Base-by-base conservation (phyloP, 2,329 filamentous ascomycete species). In the Didymella pomorum region DNA sequence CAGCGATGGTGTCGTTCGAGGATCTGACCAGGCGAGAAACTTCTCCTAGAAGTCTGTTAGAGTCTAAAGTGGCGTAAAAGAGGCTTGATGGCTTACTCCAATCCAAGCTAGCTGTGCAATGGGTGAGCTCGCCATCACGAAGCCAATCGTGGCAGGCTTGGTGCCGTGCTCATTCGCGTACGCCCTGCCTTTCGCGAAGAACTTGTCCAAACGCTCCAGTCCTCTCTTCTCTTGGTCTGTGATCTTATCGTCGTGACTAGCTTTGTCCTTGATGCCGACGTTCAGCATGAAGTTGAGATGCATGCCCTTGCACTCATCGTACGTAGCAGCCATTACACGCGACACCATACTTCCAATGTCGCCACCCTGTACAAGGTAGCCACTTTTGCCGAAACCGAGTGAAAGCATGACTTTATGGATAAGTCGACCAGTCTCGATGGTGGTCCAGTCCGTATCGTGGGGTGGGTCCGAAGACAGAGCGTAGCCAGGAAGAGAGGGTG, bases 91-190 rank as follows among this genome's bases (percentile, higher is more conserved):
- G 41, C 56, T 33, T 45, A 58, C 56, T 39, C 81, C 83, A 25
- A 87, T 78, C 81, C 86, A 89, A 7, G 82, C 79, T 2, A 89
- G 77, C 20, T 88, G 67, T 0, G 84, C 83, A 1, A 88, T 60
- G 0, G 87, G 86, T 31, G 77, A 86, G 4, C 82, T 76, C 3
- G 80, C 76, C 1, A 89, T 71, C 0, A 79, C 82, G 5, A 86
- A 77, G 0, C 85, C 85, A 43, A 87, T 83, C 0, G 86, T 89
- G 0, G 80, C 77, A 0, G 86, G 83, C 9, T 82, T 73, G 0
- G 84, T 85, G 1, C 77, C 82, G 52, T 89, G 86, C 67, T 83
- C 78, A 0, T 77, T 50, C 0, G 80, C 79, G 66, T 87, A 89
- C 0, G 80, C 83, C 11, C 63, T 68, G 0, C 83, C 85, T 2